phyloP scores from a whole-genome alignment of 108 stramenopile species.

The Fragilariopsis cylindrus region DNA sequence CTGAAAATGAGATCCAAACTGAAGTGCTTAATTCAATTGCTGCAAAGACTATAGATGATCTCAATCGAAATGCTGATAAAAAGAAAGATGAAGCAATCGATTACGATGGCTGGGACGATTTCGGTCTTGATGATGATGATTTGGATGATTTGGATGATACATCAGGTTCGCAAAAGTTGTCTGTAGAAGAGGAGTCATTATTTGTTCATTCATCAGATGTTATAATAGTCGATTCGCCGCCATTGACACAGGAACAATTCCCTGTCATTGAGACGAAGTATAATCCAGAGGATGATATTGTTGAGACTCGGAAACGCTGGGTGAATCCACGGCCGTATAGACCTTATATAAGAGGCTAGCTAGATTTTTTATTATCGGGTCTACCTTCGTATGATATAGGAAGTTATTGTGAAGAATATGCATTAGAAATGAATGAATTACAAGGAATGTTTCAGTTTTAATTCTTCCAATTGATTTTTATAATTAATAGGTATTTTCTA shows the following conservation, averaged over 20 bases:
- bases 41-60: too few species aligned
- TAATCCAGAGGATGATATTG: constrained; percentile 38
- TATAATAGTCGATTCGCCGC: not conserved
- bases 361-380: not conserved
- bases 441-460: too few species aligned
- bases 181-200: not conserved
- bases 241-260: not conserved
- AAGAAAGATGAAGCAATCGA: constrained; percentile 5
- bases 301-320: constrained; percentile 50
- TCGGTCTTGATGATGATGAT: constrained; percentile 29
- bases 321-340: constrained; percentile 46
- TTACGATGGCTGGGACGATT: constrained; percentile 43
- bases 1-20: too few species aligned
- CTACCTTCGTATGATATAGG: not conserved
- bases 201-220: not conserved
- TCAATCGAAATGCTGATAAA: not conserved
- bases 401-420: not conserved
- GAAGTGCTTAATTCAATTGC: too few species aligned
- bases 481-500: too few species aligned
- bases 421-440: not conserved
- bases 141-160: not conserved
- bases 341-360: constrained; percentile 24
- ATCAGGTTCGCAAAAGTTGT: not conserved
- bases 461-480: too few species aligned
- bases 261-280: not conserved